Evolutionary conservation across 2,329 filamentous ascomycete species (phyloP).

Genomic region (Exophiala mesophila): DNA sequence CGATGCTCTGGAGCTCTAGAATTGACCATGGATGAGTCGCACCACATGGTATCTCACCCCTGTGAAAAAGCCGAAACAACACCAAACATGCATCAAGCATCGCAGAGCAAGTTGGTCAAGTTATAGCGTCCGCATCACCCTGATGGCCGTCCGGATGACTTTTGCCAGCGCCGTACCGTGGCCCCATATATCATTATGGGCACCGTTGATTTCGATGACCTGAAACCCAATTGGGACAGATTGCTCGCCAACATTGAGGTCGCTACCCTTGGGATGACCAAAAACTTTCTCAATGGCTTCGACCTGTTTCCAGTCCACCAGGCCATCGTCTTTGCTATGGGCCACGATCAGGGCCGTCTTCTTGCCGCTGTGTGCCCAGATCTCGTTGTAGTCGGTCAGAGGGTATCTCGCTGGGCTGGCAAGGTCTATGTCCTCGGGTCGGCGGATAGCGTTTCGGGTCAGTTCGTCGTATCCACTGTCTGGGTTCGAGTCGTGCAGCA

Average conservation of each 20-base stretch:
- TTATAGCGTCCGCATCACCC: constrained; percentile 9
- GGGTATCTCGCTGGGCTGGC: constrained; percentile 35
- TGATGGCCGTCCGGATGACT: constrained; percentile 28
- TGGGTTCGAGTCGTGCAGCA: constrained; percentile 33
- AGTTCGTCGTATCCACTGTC: constrained; percentile 35
- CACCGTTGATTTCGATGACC: constrained; percentile 31
- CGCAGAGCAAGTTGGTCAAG: too few relatives aligned
- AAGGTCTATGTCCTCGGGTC: constrained; percentile 35
- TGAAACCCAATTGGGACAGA: constrained; percentile 30
- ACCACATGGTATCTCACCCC: too few relatives aligned
- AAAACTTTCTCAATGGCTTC: constrained; percentile 47
- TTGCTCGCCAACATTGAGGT: constrained; percentile 33
- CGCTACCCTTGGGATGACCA: constrained; percentile 38
- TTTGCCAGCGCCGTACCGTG: constrained; percentile 38
- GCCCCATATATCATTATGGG: constrained; percentile 41
- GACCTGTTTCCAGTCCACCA: constrained; percentile 37
- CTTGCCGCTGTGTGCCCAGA: constrained; percentile 20
- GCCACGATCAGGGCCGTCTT: constrained; percentile 37
- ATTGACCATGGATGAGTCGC: too few relatives aligned
- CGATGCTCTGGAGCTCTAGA: too few relatives aligned
- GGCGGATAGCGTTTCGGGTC: constrained; percentile 38
- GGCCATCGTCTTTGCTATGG: constrained; percentile 38
- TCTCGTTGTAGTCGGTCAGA: constrained; percentile 19
- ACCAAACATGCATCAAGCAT: too few relatives aligned
- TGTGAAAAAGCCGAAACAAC: too few relatives aligned